Base-by-base conservation (phyloP, 305 asterid species). In the Fraxinus ornus region DNA sequence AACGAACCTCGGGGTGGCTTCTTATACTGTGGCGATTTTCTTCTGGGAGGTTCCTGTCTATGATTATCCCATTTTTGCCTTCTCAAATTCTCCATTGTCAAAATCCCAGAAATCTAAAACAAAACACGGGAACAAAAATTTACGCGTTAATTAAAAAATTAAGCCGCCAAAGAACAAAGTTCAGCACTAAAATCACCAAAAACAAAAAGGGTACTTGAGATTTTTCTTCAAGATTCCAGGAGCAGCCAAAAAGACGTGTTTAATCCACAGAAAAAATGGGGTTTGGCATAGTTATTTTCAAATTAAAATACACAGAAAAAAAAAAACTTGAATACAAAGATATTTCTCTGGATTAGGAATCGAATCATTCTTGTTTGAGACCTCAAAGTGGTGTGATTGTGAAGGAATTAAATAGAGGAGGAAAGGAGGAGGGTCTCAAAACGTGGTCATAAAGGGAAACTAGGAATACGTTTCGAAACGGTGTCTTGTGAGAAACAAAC, bases 1-100 rank as follows among this genome's bases (percentile, higher is more conserved):
- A 26, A 79, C 57, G 21, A 73, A 78, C 91, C 89, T 28, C 86
- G 82, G 35, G 90, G 89, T 10, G 91, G 88, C 55, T 52, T 86
- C 77, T 9, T 90, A 70, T 84, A 49, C 64, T 80, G 87, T 52
- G 89, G 83, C 83, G 81, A 82, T 13, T 10, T 79, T 2, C 77
- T 60, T 66, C 36, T 72, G 19, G 70, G 37, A 9, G 52, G 24
- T 33, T 76, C 79, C 68, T 24, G 70, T 76, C 79, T 77, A n/a
- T 47, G 12, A 57, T 70, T 84, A 32, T 57, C 62, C 88, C 78
- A 37, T 33, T 36, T 81, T 22, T 49, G 85, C 76, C 84, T 80
- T 73, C 88, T 75, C 55, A 44, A 33, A 66, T 82, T 78, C 57
- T 88, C 89, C 89, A 86, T 88, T 72, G 26, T 82, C 83, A 78